Conservation (phyloP, 441 rosid genomes). For the Erodium moschatum region DNA sequence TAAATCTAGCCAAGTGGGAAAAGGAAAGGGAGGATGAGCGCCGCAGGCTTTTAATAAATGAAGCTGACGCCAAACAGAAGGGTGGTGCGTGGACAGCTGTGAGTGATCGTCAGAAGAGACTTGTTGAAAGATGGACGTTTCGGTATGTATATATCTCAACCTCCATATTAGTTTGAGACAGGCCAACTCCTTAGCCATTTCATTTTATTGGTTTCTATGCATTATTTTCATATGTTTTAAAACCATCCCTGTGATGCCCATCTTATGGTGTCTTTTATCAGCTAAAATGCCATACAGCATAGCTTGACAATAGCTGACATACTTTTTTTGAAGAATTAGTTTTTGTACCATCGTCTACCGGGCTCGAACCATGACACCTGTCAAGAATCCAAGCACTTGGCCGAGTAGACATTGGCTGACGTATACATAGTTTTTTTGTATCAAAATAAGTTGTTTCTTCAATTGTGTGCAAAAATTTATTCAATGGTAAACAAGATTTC, state of each 20-base stretch:
- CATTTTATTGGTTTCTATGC: neutral
- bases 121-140: slow-evolving; percentile 51
- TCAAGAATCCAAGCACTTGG: neutral
- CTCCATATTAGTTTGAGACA: neutral
- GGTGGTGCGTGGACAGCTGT: slow-evolving; percentile 52
- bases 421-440: neutral
- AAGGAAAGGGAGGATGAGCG: slow-evolving; percentile 56
- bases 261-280: neutral
- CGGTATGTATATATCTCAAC: slow-evolving; percentile 30
- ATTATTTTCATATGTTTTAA: neutral
- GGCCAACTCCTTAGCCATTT: neutral
- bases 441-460: neutral
- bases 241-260: neutral
- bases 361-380: neutral
- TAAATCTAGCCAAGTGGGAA: slow-evolving; percentile 69
- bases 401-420: neutral
- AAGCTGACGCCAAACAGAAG: slow-evolving; percentile 66
- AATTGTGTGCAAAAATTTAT: neutral
- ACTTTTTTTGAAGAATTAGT: neutral
- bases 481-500: neutral
- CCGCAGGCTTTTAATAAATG: slow-evolving; percentile 55
- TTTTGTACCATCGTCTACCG: neutral
- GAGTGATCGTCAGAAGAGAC: slow-evolving; percentile 37
- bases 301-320: neutral
- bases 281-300: too few species aligned